Evolutionary conservation across 805 yeast genomes (phyloP), one percentile per base, ranked within the genome.

Genomic region (Saccharomyces kudriavzevii): DNA sequence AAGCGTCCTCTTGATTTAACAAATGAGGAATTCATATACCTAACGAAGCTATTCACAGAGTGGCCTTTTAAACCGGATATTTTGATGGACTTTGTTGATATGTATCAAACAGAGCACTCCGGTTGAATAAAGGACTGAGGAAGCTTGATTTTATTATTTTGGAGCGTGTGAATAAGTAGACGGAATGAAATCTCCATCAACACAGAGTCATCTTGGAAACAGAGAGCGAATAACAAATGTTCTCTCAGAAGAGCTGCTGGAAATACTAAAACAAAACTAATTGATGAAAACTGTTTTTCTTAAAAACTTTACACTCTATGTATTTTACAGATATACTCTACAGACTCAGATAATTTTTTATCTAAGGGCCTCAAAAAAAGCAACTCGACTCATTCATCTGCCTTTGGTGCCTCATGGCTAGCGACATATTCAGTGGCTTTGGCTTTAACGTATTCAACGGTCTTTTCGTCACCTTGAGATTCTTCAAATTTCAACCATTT

Each of bases 31-130:
- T 73, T 85, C 55, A 54, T 73, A 5, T 58, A 66, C 5, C 64
- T 91, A 5, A 74, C 82, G 9, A 68, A 77, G 2, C 74, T 70
- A 2, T 89, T 85, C 64, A 76, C 74, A 45, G 62, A 70, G 13
- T 92, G 97, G 98, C 94, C 97, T 0, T 92, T 90, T 74, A 89
- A 84, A 67, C 97, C 96, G 0, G 77, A 71, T 53, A 66, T 70
- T 53, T 64, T 72, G 59, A 65, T 70, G 66, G 76, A 74, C 53
- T 74, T 76, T 57, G 70, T 72, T 50, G 78, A 74, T 40, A 74
- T 60, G 9, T 53, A 53, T 26, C 64, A 57, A 40, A 65, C 61
- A 45, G 50, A 57, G 43, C 43, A 35, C 22, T 35, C 43, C 5
- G 43, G 43, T 35, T 35, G 17, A 35, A 47, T 47, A 49, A 47